These are phyloP conservation scores for Phytophthora kernoviae DNA, from an alignment of 352 stramenopile species.

Conservation along the genomic window DNA sequence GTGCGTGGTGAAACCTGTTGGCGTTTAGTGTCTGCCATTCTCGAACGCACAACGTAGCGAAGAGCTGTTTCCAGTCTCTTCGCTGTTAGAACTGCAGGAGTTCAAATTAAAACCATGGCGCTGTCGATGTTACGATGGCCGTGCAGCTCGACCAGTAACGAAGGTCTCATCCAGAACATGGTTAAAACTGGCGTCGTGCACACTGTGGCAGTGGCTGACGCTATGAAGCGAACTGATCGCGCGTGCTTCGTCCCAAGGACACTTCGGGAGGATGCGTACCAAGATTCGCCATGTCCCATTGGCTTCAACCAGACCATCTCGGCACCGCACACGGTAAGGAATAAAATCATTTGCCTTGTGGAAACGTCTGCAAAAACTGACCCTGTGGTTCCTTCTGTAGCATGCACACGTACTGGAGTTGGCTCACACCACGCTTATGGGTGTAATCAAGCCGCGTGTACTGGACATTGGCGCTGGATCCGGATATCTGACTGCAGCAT, in stretches of 20 bases:
- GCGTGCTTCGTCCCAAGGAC: slow-evolving; percentile 63
- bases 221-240: slow-evolving; percentile 74
- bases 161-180: slow-evolving; percentile 62
- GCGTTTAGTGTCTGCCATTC: slow-evolving; percentile 6
- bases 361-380: not conserved
- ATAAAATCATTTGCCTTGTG: not conserved
- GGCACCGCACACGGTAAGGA: slow-evolving; percentile 78
- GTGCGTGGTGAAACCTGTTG: not conserved
- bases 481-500: slow-evolving; percentile 92
- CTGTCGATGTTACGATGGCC: slow-evolving; percentile 35
- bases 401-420: slow-evolving; percentile 82
- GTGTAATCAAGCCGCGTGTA: slow-evolving; percentile 61
- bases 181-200: slow-evolving; percentile 49
- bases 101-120: slow-evolving; percentile 11
- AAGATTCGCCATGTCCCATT: slow-evolving; percentile 80
- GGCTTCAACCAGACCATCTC: slow-evolving; percentile 89
- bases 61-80: not conserved
- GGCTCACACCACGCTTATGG: slow-evolving; percentile 36
- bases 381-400: not conserved
- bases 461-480: slow-evolving; percentile 95
- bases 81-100: slow-evolving; percentile 14
- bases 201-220: slow-evolving; percentile 45
- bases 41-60: slow-evolving; percentile 13
- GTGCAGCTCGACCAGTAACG: slow-evolving; percentile 49
- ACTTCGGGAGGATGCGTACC: slow-evolving; percentile 44